Evolutionary conservation across 495 filamentous ascomycete genomes (phyloP).

Genomic region (Parathielavia hyrcaniae): DNA sequence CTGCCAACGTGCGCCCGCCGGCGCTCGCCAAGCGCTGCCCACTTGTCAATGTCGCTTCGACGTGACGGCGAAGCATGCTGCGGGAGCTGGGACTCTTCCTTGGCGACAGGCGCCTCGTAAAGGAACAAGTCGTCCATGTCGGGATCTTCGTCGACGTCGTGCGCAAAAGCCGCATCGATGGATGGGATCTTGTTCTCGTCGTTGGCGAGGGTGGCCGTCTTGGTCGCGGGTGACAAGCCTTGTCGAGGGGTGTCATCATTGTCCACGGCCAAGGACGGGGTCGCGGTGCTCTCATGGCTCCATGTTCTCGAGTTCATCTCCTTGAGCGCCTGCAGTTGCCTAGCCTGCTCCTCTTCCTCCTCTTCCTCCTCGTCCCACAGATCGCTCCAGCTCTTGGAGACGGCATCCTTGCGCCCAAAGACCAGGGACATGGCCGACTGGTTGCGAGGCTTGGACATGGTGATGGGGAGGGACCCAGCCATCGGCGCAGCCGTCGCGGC

Average conservation of each 20-base stretch:
- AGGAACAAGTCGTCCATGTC: constrained; percentile 63
- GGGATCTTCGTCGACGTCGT: constrained; percentile 50
- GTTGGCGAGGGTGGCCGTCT: constrained; percentile 34
- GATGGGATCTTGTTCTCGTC: constrained; percentile 39
- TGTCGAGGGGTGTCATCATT: constrained; percentile 45
- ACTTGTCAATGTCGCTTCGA: constrained; percentile 66
- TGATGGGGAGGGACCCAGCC: constrained; percentile 72
- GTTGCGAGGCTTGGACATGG: constrained; percentile 54
- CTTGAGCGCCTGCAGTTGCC: constrained; percentile 55
- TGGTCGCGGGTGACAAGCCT: constrained; percentile 48
- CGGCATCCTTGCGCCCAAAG: constrained; percentile 66
- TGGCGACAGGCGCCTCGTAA: constrained; percentile 51
- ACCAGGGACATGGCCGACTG: constrained; percentile 65
- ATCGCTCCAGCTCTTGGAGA: constrained; percentile 97
- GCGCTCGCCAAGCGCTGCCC: constrained; percentile 76
- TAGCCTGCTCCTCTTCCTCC: constrained; percentile 52
- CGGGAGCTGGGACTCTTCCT: constrained; percentile 29
- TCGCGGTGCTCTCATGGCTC: constrained; percentile 65
- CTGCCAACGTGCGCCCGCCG: constrained; percentile 58
- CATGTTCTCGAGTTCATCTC: constrained; percentile 73
- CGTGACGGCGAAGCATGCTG: constrained; percentile 45
- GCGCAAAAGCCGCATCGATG: constrained; percentile 36
- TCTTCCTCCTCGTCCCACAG: constrained; percentile 87
- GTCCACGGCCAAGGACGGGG: constrained; percentile 32
- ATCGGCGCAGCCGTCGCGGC: constrained; percentile 40